Evolutionary conservation across 108 stramenopile genomes (phyloP), one percentile per base, ranked within the genome.

Genomic region (Cyclotella choctawhatcheeana): DNA sequence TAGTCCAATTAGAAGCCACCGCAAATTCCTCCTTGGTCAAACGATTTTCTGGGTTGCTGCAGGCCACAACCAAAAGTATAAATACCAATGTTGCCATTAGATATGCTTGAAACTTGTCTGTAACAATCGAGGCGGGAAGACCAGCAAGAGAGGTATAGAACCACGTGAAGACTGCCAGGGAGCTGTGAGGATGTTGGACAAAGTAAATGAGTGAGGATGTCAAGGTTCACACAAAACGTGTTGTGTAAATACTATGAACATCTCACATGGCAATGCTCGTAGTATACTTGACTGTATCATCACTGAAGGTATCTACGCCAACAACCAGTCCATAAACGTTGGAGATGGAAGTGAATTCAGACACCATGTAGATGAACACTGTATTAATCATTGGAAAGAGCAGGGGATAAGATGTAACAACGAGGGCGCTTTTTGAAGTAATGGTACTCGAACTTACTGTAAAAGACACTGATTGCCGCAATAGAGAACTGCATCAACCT

Each of bases 321-420:
- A 75, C 47, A 53, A 73, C 25, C 1, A 86, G 67, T 12, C 81
- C 91, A 58, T 77, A 92, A 61, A 92, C 67, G 50, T 88, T 88
- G 24, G 73, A 77, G 65, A 92, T 89, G 33, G 85, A 77, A 5
- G 91, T 92, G 66, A 89, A 69, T 73, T 92, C 91, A 7, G 88
- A 85, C 13, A 92, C 88, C 31, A 92, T 72, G 71, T 74, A 92
- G 74, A 92, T 88, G 69, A 86, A 92, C 91, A 92, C 73, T 74
- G 40, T 13, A 58, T 35, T 43, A 40, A 44, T 40, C 13, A 66
- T 21, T 13, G 33, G 53, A 35, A 2, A 35, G 24, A 53, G n/a
- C n/a, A n/a, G n/a, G n/a, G n/a, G n/a, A n/a, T n/a, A n/a, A n/a
- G n/a, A n/a, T n/a, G n/a, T n/a, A n/a, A n/a, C n/a, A n/a, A n/a